Evolutionary conservation across 2,329 filamentous ascomycete genomes (phyloP).

Genomic region (Amylocarpus encephaloides): DNA sequence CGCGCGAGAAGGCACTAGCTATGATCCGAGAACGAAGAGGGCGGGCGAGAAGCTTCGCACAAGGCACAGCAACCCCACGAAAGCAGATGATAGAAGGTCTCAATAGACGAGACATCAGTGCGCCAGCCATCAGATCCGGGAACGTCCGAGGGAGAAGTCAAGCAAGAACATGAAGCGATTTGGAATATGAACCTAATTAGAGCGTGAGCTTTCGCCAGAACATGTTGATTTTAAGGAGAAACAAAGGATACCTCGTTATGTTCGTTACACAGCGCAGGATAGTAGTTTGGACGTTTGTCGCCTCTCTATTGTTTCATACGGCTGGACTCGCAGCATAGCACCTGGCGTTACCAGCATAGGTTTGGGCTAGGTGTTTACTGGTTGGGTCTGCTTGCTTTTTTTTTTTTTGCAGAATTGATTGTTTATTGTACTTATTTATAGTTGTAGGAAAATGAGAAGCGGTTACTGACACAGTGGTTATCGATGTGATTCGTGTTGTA

Average conservation of each 20-base stretch:
- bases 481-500: too few relatives aligned
- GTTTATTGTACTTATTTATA: background rate
- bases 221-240: background rate
- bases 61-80: constrained; percentile 54
- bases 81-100: constrained; percentile 34
- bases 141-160: constrained; percentile 21
- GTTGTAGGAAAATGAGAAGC: too few relatives aligned
- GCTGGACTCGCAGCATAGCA: constrained; percentile 17
- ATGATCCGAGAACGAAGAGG: constrained; percentile 68
- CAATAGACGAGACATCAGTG: constrained; percentile 28
- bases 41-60: constrained; percentile 61
- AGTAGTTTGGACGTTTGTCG: too few relatives aligned
- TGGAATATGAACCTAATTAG: background rate
- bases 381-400: background rate
- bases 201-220: constrained; percentile 7
- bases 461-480: too few relatives aligned
- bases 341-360: constrained; percentile 18
- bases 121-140: constrained; percentile 25
- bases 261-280: too few relatives aligned
- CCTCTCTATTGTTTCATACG: too few relatives aligned
- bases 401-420: background rate
- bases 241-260: constrained; percentile 2
- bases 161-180: constrained; percentile 6
- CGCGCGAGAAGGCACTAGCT: constrained; percentile 67
- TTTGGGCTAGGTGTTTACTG: background rate